Evolutionary conservation across 306 rosid genomes (phyloP), one percentile per base, ranked within the genome.

Genomic region (Sindora glabra): DNA sequence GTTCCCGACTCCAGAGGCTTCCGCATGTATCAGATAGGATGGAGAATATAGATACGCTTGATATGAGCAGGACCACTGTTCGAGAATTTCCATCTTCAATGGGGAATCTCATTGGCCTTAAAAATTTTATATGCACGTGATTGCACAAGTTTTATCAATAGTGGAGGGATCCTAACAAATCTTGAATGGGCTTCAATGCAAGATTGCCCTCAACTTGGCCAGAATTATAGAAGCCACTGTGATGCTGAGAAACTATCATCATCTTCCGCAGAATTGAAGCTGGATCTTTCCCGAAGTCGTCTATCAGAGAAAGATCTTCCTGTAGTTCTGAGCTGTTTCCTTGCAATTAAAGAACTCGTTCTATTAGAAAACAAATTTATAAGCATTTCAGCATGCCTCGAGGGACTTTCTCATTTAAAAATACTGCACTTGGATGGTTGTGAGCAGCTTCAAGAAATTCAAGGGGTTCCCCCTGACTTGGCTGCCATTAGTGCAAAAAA

Each of bases 291-390:
- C n/a, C n/a, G n/a, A n/a, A n/a, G n/a, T n/a, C n/a, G n/a, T n/a
- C 51, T 72, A 32, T 40, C 59, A 39, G 72, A 72, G 27, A 48
- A 49, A 24, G 62, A 58, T 16, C 62, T 72, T 12, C 67, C 40
- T 33, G 17, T 50, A 21, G 40, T 65, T n/a, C n/a, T n/a, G n/a
- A n/a, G n/a, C n/a, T n/a, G n/a, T n/a, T n/a, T n/a, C n/a, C n/a
- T n/a, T n/a, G n/a, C n/a, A n/a, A n/a, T n/a, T n/a, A n/a, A n/a
- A n/a, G n/a, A 9, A 1, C 34, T 22, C 8, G 26, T 5, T 0
- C 24, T 47, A 0, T 5, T 12, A 2, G 0, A 8, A 15, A 21
- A 13, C 4, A 47, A 9, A 10, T 10, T 22, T 14, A 21, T 8
- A 21, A 18, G 10, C 6, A 6, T 21, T 11, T 29, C 52, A 0